Evolutionary conservation across 352 stramenopile species (phyloP), one percentile per base, ranked within the genome.

Genomic region (Aphanomyces astaci): DNA sequence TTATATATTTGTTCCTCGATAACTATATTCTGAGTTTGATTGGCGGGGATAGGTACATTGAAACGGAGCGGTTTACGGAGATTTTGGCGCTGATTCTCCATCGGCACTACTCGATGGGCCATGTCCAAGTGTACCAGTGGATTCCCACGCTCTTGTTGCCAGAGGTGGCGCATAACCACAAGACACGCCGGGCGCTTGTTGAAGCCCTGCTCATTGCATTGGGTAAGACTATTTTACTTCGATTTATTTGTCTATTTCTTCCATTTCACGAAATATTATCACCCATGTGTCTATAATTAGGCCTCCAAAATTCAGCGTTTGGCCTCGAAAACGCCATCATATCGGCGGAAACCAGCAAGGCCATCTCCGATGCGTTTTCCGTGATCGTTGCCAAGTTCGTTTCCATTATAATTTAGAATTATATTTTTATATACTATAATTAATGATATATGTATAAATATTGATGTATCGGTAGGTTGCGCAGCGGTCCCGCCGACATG

Each of bases 101-200:
- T 28, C 56, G 56, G 11, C 56, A 65, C 27, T 65, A 53, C 27
- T 51, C 36, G 2, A 46, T 65, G 32, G 56, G 56, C 13, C 56
- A 65, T 39, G 32, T 52, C 13, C 56, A 65, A 36, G 56, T 65
- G 17, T 65, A 65, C 56, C 56, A 65, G 36, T 65, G 56, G 56
- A 19, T 65, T 24, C 56, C 56, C 5, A 53, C 36, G 32, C 33
- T 65, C 2, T 30, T 65, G 0, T 2, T 65, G 17, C 56, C 31
- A 11, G 39, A 46, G 3, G 56, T 65, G 19, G 36, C 56, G 0
- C 36, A 48, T 27, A 65, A 65, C 56, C 56, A 52, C 56, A 65
- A 65, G n/a, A 65, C 56, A 27, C 25, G 56, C 40, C 56, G 56
- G 31, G 56, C 56, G 56, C 36, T 65, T 4, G 33, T n/a, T 24